Evolutionary conservation across 2,329 filamentous ascomycete genomes (phyloP).

Genomic region (Acephala macrosclerotiorum): DNA sequence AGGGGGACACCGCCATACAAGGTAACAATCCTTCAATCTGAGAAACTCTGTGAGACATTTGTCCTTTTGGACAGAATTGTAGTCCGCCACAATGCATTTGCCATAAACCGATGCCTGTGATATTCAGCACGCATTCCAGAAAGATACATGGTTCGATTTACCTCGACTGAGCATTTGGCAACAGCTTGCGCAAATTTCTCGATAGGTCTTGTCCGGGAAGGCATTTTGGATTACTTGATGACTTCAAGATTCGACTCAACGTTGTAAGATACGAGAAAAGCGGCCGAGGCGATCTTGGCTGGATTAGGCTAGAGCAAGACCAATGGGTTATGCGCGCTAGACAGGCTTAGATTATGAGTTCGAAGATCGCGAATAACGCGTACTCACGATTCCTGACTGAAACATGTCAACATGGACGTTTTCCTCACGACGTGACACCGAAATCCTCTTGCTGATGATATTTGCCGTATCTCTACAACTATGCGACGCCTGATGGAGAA

Average conservation of each 20-base stretch:
- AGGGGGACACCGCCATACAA: slow-evolving; percentile 61
- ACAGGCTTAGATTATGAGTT: neutral
- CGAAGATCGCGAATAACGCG: neutral
- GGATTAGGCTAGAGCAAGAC: neutral
- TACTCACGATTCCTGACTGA: neutral
- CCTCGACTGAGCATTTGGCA: slow-evolving; percentile 71
- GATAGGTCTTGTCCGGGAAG: slow-evolving; percentile 62
- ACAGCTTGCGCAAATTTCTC: slow-evolving; percentile 73
- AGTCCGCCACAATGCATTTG: slow-evolving; percentile 89
- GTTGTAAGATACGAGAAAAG: neutral
- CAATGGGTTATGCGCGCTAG: neutral
- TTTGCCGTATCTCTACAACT: slow-evolving; percentile 25
- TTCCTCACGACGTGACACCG: slow-evolving; percentile 21
- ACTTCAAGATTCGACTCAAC: neutral
- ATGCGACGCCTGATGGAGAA: slow-evolving; percentile 31
- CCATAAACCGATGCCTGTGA: slow-evolving; percentile 82
- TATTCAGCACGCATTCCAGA: neutral
- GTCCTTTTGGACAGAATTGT: slow-evolving; percentile 88
- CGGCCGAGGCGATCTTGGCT: neutral
- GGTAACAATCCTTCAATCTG: slow-evolving; percentile 83
- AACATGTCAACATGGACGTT: slow-evolving; percentile 16
- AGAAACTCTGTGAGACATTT: slow-evolving; percentile 89
- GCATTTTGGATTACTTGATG: slow-evolving; percentile 36
- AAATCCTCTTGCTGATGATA: slow-evolving; percentile 18
- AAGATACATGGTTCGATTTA: slow-evolving; percentile 44